Conservation (phyloP, 306 rosid species). For the Quercus rubra region DNA sequence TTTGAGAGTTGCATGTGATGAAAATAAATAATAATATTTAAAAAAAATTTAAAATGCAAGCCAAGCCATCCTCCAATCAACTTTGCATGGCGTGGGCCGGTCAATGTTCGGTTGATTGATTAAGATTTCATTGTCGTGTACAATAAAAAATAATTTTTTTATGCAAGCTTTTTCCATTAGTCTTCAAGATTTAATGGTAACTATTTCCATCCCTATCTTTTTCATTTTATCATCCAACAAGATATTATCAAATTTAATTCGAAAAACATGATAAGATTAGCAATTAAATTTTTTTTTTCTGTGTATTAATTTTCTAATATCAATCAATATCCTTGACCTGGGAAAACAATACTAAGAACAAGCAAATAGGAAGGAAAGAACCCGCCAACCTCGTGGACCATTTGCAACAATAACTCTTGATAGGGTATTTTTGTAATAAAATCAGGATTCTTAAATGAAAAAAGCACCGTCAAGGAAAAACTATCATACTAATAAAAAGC, state of each 20-base stretch:
- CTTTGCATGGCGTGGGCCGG: background rate
- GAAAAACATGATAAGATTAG: background rate
- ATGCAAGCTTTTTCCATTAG: background rate
- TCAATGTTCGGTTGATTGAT: background rate
- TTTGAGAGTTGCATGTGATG: too few relatives aligned
- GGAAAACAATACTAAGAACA: background rate
- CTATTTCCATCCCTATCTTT: background rate
- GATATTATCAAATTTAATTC: background rate
- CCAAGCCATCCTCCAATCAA: background rate
- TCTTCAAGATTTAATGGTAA: background rate
- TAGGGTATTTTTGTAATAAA: too few relatives aligned
- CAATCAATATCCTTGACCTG: background rate
- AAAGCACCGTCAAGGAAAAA: too few relatives aligned
- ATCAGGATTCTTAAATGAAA: too few relatives aligned
- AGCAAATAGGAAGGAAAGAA: constrained; percentile 2
- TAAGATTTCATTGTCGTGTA: background rate
- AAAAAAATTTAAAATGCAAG: background rate
- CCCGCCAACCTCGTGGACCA: constrained; percentile 20
- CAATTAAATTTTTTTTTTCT: background rate
- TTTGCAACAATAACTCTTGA: background rate
- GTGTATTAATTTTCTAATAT: background rate
- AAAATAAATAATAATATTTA: too few relatives aligned
- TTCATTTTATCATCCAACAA: background rate
- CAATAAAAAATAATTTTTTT: background rate
- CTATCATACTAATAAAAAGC: too few relatives aligned